Percentiles rank a stretch among this genome's conserved stretches.
Conservation (phyloP, 371 early-diverging fungal genomes). For the Thermomucor indicae-seudaticae region DNA sequence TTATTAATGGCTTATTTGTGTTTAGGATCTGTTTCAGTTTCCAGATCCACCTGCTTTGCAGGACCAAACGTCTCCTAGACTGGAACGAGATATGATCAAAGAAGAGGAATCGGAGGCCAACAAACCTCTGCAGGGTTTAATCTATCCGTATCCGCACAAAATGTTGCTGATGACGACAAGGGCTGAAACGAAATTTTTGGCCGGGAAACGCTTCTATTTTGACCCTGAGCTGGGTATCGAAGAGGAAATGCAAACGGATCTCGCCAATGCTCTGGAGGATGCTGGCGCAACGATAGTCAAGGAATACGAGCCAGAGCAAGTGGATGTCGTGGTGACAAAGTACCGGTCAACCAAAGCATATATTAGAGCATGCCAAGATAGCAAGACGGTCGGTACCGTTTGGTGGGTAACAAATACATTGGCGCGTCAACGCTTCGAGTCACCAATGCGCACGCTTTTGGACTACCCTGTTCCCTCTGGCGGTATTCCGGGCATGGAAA, state of each 20-base stretch:
- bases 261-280: constrained; percentile 36
- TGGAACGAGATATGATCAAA: not conserved
- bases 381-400: constrained; percentile 62
- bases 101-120: not conserved
- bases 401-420: constrained; percentile 56
- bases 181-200: constrained; percentile 11
- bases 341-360: constrained; percentile 51
- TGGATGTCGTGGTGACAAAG: constrained; percentile 58
- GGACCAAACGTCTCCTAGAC: not conserved
- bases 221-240: constrained; percentile 13
- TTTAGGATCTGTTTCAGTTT: constrained; percentile 32
- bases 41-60: constrained; percentile 45
- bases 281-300: constrained; percentile 52
- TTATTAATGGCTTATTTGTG: not conserved
- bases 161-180: not conserved
- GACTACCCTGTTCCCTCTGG: constrained; percentile 57
- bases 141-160: constrained; percentile 8
- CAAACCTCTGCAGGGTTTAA: constrained; percentile 1
- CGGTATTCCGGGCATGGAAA: constrained; percentile 47
- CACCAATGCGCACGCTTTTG: constrained; percentile 42
- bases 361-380: constrained; percentile 51
- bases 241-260: constrained; percentile 12
- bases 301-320: constrained; percentile 24
- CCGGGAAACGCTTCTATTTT: constrained; percentile 23
- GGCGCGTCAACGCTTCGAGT: constrained; percentile 19